Conservation (phyloP, 78 protist species). For the Dictyostelium capitatum region DNA sequence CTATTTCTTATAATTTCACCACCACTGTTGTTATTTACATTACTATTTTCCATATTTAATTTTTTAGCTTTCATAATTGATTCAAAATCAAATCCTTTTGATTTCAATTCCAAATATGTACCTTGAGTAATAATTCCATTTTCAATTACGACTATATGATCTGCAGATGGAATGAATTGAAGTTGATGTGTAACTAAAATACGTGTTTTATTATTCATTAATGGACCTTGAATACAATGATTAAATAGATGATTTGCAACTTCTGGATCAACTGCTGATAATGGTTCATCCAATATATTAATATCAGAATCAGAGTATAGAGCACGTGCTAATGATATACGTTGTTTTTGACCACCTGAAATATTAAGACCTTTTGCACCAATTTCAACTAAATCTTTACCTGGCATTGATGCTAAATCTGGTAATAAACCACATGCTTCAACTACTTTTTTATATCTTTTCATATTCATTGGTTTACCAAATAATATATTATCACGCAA, state of each 20-base stretch:
- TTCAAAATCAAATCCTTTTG: conserved; percentile 63
- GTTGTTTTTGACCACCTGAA: conserved; percentile 97
- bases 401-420: conserved; percentile 84
- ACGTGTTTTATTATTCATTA: conserved; percentile 77
- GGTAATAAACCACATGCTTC: conserved; percentile 85
- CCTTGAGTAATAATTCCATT: conserved; percentile 64
- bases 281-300: conserved; percentile 93
- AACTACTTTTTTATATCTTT: conserved; percentile 79
- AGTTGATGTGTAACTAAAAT: conserved; percentile 89
- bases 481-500: conserved; percentile 96
- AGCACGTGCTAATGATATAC: conserved; percentile 95
- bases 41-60: background rate
- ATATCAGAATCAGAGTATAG: conserved; percentile 86
- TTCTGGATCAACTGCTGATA: conserved; percentile 94
- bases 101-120: conserved; percentile 71
- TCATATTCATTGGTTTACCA: conserved; percentile 87
- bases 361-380: conserved; percentile 98
- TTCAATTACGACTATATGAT: conserved; percentile 81
- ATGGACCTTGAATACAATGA: conserved; percentile 44
- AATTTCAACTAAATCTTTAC: conserved; percentile 95
- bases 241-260: conserved; percentile 88
- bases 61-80: conserved; percentile 52
- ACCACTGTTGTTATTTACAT: background rate
- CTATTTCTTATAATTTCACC: background rate
- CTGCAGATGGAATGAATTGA: conserved; percentile 85